phyloP scores from a whole-genome alignment of 2,329 filamentous ascomycete species.

The Penicillium sp. region DNA sequence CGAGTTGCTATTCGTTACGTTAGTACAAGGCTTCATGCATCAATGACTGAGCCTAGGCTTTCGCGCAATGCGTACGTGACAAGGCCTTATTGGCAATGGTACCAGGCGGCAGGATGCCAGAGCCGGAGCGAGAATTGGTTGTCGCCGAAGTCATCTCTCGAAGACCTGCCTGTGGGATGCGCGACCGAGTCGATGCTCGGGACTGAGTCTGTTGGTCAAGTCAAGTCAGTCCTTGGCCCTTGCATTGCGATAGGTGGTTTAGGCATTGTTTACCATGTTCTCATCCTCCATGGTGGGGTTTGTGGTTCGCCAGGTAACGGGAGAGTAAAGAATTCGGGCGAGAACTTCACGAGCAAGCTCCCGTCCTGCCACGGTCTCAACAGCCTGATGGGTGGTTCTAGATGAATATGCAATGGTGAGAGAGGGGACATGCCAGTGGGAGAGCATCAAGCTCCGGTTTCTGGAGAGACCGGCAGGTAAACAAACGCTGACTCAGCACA shows the following conservation, averaged over 20 bases:
- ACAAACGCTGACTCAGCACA: slow-evolving; percentile 36
- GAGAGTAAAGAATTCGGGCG: slow-evolving; percentile 23
- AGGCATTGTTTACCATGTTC: slow-evolving; percentile 28
- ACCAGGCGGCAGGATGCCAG: slow-evolving; percentile 45
- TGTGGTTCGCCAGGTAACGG: slow-evolving; percentile 24
- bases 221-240: slow-evolving; percentile 11
- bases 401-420: slow-evolving; percentile 2
- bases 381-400: slow-evolving; percentile 8
- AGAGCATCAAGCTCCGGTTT: slow-evolving; percentile 19
- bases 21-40: background rate
- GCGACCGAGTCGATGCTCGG: slow-evolving; percentile 27
- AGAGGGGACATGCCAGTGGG: slow-evolving; percentile 1
- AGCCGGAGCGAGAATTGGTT: slow-evolving; percentile 52
- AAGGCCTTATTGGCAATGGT: slow-evolving; percentile 48
- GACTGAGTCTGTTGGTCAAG: slow-evolving; percentile 23
- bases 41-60: too few relatives aligned
- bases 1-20: slow-evolving; percentile 35
- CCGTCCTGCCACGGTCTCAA: slow-evolving; percentile 25
- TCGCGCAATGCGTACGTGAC: slow-evolving; percentile 28
- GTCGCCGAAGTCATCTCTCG: slow-evolving; percentile 52
- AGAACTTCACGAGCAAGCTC: slow-evolving; percentile 25
- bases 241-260: slow-evolving; percentile 8
- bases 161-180: slow-evolving; percentile 40
- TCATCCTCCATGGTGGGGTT: slow-evolving; percentile 34
- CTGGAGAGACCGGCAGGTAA: slow-evolving; percentile 35